Evolutionary conservation across 345 rosid species (phyloP).

Genomic region (Dimocarpus longan): DNA sequence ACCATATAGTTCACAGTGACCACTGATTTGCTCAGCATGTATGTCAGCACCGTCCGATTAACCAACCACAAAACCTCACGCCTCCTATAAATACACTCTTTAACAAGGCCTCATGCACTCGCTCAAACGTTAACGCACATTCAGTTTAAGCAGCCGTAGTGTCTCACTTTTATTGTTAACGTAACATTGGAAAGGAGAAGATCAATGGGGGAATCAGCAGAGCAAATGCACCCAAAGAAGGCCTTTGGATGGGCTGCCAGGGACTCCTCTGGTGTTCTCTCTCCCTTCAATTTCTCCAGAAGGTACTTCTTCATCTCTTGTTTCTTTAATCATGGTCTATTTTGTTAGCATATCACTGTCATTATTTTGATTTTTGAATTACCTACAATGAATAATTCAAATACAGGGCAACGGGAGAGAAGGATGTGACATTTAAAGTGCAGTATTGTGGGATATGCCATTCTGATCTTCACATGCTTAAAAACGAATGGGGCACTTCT

Average conservation of each 20-base stretch:
- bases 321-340: neutral
- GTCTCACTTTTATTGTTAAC: neutral
- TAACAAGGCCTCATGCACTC: neutral
- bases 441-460: slow-evolving; percentile 67
- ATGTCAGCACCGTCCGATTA: neutral
- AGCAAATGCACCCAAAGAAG: slow-evolving; percentile 29
- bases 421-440: slow-evolving; percentile 63
- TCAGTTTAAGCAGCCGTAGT: neutral
- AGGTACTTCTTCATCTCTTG: slow-evolving; percentile 6
- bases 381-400: neutral
- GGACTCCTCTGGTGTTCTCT: slow-evolving; percentile 58
- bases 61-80: neutral
- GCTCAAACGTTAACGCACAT: too few species aligned
- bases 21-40: neutral
- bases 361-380: too few species aligned
- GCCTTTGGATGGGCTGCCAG: slow-evolving; percentile 68
- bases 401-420: slow-evolving; percentile 48
- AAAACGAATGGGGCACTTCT: slow-evolving; percentile 47
- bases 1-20: too few species aligned
- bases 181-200: slow-evolving; percentile 2
- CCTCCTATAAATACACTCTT: neutral
- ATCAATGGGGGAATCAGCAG: slow-evolving; percentile 15
- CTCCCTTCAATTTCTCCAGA: slow-evolving; percentile 45
- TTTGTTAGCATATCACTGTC: neutral
- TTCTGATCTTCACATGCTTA: slow-evolving; percentile 37